Conservation (phyloP, 495 filamentous ascomycete genomes). For the Daldinia bambusicola region DNA sequence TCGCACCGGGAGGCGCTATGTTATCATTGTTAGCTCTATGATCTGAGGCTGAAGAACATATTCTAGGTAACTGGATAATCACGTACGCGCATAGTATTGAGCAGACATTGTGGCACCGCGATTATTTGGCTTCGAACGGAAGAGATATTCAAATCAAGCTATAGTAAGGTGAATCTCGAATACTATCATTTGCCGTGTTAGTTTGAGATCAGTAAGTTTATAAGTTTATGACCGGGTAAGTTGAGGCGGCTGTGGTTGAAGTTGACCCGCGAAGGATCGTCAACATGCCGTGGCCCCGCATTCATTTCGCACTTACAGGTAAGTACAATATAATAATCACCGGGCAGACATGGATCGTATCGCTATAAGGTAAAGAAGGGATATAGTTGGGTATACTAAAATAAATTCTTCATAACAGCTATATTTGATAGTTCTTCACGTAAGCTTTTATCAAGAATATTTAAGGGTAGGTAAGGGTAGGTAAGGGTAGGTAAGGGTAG, state of each 20-base stretch:
- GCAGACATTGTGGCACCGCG: constrained; percentile 35
- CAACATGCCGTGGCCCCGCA: background rate
- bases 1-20: constrained; percentile 43
- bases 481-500: background rate
- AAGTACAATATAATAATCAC: background rate
- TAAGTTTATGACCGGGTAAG: constrained; percentile 14
- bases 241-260: constrained; percentile 2
- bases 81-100: constrained; percentile 47
- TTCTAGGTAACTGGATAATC: background rate
- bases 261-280: constrained; percentile 11
- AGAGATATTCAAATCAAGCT: background rate
- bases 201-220: background rate
- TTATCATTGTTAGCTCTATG: constrained; percentile 14
- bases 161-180: background rate
- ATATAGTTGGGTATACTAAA: too few relatives aligned
- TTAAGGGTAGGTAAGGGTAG: too few relatives aligned
- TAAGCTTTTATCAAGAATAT: too few relatives aligned
- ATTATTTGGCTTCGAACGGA: constrained; percentile 5
- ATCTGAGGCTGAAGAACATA: constrained; percentile 11
- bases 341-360: background rate
- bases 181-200: background rate
- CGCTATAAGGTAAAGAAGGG: background rate
- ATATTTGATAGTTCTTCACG: background rate
- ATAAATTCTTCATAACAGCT: too few relatives aligned
- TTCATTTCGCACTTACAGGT: constrained; percentile 4